phyloP scores from a whole-genome alignment of 306 rosid genomes.

The Cyamopsis tetragonoloba region DNA sequence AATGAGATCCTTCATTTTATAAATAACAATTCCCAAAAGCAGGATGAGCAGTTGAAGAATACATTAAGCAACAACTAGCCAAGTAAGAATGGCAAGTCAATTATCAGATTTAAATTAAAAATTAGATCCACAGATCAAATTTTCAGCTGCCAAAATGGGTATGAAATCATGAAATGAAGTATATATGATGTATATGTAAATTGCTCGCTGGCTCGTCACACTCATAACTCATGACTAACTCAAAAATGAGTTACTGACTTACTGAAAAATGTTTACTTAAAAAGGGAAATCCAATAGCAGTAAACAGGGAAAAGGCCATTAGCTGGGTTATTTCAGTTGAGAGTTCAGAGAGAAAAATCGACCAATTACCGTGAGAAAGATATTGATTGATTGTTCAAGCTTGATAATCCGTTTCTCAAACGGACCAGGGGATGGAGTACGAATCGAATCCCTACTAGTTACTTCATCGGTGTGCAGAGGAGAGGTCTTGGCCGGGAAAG shows the following conservation, averaged over 20 bases:
- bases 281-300: too few species aligned
- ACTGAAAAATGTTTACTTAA: neutral
- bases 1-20: neutral
- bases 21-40: neutral
- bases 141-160: neutral
- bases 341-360: neutral
- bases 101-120: neutral
- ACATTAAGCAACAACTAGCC: neutral
- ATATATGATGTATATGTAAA: neutral
- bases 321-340: neutral
- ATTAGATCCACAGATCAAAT: neutral
- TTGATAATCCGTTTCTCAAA: constrained; percentile 60
- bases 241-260: neutral
- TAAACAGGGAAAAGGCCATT: neutral
- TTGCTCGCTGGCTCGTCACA: neutral
- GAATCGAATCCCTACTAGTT: constrained; percentile 10
- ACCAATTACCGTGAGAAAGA: constrained; percentile 68
- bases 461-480: constrained; percentile 29
- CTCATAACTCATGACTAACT: neutral
- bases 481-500: constrained; percentile 50
- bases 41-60: neutral
- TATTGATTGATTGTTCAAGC: constrained; percentile 72
- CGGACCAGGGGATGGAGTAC: constrained; percentile 36
- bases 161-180: neutral
- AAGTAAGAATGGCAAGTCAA: neutral